Evolutionary conservation across 169 alveolate genomes (phyloP).

Genomic region (Theileria sp.): DNA sequence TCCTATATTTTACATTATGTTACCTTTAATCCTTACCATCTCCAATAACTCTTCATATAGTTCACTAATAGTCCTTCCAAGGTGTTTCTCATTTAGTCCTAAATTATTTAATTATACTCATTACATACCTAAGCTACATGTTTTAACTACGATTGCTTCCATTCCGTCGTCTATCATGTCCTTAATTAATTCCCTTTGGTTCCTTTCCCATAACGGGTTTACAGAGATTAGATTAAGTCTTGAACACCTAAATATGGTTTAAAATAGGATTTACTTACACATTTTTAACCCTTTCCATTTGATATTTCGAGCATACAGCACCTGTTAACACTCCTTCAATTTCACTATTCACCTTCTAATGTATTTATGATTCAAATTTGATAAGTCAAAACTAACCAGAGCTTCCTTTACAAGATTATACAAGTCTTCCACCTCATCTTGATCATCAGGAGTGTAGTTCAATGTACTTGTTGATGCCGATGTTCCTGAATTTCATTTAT

Average conservation of each 20-base stretch:
- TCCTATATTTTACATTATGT: slow-evolving; percentile 56
- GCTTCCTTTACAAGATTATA: slow-evolving; percentile 69
- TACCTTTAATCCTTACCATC: not conserved
- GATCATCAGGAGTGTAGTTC: slow-evolving; percentile 74
- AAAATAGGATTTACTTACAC: slow-evolving; percentile 75
- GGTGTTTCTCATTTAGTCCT: slow-evolving; percentile 88
- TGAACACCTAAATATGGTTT: not conserved
- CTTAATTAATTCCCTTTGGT: slow-evolving; percentile 78
- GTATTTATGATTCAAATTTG: not conserved
- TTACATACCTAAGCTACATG: slow-evolving; percentile 77
- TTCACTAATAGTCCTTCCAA: slow-evolving; percentile 85
- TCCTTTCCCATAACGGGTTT: slow-evolving; percentile 71
- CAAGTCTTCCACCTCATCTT: slow-evolving; percentile 96
- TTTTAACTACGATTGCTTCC: slow-evolving; percentile 88
- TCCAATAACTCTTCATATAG: slow-evolving; percentile 56
- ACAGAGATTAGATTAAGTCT: slow-evolving; percentile 53
- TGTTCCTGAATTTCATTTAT: slow-evolving; percentile 12
- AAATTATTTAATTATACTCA: slow-evolving; percentile 40
- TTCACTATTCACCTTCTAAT: slow-evolving; percentile 78
- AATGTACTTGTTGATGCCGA: slow-evolving; percentile 47
- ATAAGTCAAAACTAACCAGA: slow-evolving; percentile 43
- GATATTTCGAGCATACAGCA: slow-evolving; percentile 95
- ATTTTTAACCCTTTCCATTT: slow-evolving; percentile 93
- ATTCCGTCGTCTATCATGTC: slow-evolving; percentile 87
- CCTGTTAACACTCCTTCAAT: slow-evolving; percentile 92